Base-by-base conservation (phyloP, 2,329 filamentous ascomycete genomes). In the Massarina eburnea region DNA sequence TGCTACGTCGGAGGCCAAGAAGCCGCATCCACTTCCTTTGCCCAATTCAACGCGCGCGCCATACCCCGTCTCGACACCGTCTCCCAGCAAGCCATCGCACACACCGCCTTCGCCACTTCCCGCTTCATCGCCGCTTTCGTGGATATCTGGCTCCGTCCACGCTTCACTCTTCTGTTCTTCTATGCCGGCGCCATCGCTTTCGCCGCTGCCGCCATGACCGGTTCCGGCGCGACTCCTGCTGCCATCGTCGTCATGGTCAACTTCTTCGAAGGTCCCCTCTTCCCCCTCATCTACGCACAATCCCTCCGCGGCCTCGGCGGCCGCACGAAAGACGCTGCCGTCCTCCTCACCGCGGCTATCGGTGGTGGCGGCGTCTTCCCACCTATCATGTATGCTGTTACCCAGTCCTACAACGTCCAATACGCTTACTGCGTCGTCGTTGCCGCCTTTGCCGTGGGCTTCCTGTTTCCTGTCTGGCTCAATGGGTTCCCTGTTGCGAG, bases 1-100 rank as follows among this genome's bases (percentile, higher is more conserved):
- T 82, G 78, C 67, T 85, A 84, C 52, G 78, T 83, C 1, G 82
- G 80, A 10, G 80, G 74, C 1, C 81, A 85, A 59, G 82, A 85
- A 66, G 74, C 76, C 21, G 67, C 81, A 17, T 75, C 78, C 2
- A 76, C 73, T 7, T 71, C 70, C 10, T 78, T 80, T 41, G 56
- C 64, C 19, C 55, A 65, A 2, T 80, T 80, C 43, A 61, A 81
- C 19, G 21, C 46, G 1, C 45, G 60, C 3, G 70, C 76, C 6
- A 64, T 67, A 12, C 72, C 76, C 1, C 54, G 55, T 2, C 58
- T 69, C 18, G 66, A 73, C 43, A 3, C 39, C 14, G 58, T 64
- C 9, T 66, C 79, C 24, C 77, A 75, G 49, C 69, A 77, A 46
- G 78, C 80, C 0, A 70, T 84, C 21, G 80, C 73, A 0, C 81